These are phyloP conservation scores for Ogataea wickerhamii DNA, from an alignment of 805 yeast genomes.

Conservation along the genomic window DNA sequence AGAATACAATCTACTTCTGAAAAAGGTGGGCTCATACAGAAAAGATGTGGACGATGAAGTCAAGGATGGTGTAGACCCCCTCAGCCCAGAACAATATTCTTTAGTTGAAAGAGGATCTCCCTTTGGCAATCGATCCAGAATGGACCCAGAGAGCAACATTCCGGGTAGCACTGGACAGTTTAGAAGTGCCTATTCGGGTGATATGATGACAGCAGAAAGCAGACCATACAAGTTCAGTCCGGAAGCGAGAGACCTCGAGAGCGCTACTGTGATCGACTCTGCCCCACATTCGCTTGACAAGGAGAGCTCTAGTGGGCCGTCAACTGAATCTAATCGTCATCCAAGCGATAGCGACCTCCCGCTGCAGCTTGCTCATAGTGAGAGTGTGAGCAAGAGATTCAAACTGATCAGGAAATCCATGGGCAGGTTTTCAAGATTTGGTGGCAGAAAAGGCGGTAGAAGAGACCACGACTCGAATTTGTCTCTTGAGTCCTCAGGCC, in stretches of 20 bases:
- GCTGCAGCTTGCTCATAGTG: background rate
- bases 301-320: background rate
- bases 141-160: background rate
- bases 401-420: constrained; percentile 6
- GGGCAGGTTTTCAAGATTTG: constrained; percentile 5
- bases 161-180: background rate
- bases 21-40: constrained; percentile 13
- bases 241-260: background rate
- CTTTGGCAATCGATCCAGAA: background rate
- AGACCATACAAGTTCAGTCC: background rate
- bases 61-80: background rate
- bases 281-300: background rate
- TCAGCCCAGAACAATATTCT: background rate
- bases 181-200: background rate
- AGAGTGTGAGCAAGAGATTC: constrained; percentile 2
- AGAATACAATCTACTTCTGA: constrained; percentile 15
- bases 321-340: background rate
- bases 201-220: background rate
- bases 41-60: constrained; percentile 4
- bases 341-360: background rate
- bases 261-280: background rate
- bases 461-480: background rate
- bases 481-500: background rate
- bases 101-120: background rate
- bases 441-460: background rate